These are phyloP conservation scores for Aristolochia fimbriata DNA, from an alignment of 164 flowering plant species.

Conservation along the genomic window DNA sequence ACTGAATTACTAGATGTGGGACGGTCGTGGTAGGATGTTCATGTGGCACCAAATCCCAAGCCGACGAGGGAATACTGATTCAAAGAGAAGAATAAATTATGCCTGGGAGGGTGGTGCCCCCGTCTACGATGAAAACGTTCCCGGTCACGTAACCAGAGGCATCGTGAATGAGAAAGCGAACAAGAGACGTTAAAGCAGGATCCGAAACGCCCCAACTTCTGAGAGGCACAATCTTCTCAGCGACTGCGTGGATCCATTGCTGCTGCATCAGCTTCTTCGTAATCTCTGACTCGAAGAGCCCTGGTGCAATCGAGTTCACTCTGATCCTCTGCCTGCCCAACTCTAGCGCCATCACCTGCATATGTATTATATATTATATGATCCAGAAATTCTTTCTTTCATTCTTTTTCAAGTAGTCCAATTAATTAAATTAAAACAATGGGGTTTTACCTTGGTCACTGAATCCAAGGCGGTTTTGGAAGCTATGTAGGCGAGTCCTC, in stretches of 20 bases:
- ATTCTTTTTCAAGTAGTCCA: not conserved
- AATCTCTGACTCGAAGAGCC: conserved; percentile 34
- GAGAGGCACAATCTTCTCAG: conserved; percentile 24
- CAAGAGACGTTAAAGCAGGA: conserved; percentile 36
- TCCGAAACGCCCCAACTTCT: conserved; percentile 22
- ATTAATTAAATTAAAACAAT: not conserved
- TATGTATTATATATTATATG: not conserved
- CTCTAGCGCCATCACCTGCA: conserved; percentile 39
- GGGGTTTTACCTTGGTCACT: conserved; percentile 46
- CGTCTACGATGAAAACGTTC: conserved; percentile 30
- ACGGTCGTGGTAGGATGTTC: too few species aligned
- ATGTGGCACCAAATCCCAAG: too few species aligned
- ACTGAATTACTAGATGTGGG: too few species aligned
- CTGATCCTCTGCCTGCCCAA: conserved; percentile 28
- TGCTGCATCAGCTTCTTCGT: conserved; percentile 28
- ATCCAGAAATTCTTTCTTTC: too few species aligned
- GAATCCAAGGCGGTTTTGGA: conserved; percentile 51
- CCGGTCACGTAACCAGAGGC: conserved; percentile 31
- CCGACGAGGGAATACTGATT: too few species aligned
- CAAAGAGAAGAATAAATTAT: conserved; percentile 35
- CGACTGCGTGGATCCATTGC: conserved; percentile 29
- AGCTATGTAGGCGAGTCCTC: conserved; percentile 43
- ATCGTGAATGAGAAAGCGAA: conserved; percentile 38
- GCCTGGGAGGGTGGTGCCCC: conserved; percentile 36
- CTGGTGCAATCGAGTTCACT: conserved; percentile 32